Conservation (phyloP, 768 basidiomycete species). For the Boletales sp. region DNA sequence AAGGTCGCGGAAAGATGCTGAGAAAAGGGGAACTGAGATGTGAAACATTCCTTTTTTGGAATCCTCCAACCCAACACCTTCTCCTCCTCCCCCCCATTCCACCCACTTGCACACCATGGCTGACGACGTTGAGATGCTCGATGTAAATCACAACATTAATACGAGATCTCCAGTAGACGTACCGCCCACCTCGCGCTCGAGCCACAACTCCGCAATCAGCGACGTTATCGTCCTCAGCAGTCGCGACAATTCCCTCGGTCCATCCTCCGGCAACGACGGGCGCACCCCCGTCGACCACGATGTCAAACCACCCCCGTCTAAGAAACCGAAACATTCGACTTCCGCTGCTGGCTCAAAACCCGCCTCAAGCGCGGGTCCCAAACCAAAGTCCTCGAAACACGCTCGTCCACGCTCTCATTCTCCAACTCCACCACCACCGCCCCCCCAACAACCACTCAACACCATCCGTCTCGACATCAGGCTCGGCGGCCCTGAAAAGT, state of each 20-base stretch:
- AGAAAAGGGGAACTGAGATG: conserved; percentile 24
- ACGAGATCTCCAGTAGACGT: conserved; percentile 6
- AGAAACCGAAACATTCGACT: conserved; percentile 26
- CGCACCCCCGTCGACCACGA: conserved; percentile 14
- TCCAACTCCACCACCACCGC: conserved; percentile 54
- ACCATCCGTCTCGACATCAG: conserved; percentile 68
- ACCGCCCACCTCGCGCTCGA: conserved; percentile 10
- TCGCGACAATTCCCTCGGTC: conserved; percentile 28
- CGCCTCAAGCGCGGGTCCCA: conserved; percentile 34
- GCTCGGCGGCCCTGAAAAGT: conserved; percentile 71
- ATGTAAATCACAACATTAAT: conserved; percentile 5
- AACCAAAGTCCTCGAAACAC: conserved; percentile 51
- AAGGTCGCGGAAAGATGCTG: conserved; percentile 27
- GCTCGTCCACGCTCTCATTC: conserved; percentile 49
- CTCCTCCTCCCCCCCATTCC: conserved; percentile 27
- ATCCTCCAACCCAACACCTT: conserved; percentile 30
- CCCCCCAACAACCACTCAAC: conserved; percentile 45
- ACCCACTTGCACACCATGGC: conserved; percentile 14
- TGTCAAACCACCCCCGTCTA: conserved; percentile 27
- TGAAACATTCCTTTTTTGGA: conserved; percentile 37
- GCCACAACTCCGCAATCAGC: conserved; percentile 17
- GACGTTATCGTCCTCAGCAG: conserved; percentile 28
- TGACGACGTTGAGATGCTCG: conserved; percentile 30
- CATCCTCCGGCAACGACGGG: conserved; percentile 11
- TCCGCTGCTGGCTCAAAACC: conserved; percentile 25